These are phyloP conservation scores for Orbilia javanica DNA, from an alignment of 2,329 filamentous ascomycete species.

Conservation along the genomic window DNA sequence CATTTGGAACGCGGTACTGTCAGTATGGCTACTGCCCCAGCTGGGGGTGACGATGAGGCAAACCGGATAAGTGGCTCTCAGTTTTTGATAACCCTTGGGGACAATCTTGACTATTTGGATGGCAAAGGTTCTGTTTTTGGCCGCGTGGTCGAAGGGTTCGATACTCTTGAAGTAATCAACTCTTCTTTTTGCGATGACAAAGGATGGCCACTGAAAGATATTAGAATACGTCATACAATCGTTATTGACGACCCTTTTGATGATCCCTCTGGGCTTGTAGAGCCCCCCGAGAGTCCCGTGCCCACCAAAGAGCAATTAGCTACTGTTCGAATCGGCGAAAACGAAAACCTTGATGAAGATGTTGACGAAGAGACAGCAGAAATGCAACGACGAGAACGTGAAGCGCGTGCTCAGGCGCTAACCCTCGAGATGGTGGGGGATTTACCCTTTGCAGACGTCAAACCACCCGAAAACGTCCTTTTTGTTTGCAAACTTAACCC, in stretches of 20 bases:
- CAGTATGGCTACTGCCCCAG: conserved; percentile 93
- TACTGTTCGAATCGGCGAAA: conserved; percentile 90
- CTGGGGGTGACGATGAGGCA: conserved; percentile 72
- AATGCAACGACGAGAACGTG: conserved; percentile 83
- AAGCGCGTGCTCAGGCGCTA: conserved; percentile 91
- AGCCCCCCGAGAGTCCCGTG: conserved; percentile 82
- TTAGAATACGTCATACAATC: conserved; percentile 91
- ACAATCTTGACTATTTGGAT: conserved; percentile 89
- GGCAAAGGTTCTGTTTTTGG: conserved; percentile 96
- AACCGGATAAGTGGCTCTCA: conserved; percentile 87
- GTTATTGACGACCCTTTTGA: conserved; percentile 92
- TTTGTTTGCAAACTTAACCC: conserved; percentile 99
- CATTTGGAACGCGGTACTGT: conserved; percentile 91
- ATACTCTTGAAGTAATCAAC: conserved; percentile 93
- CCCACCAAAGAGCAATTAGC: conserved; percentile 88
- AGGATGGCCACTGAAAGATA: conserved; percentile 90
- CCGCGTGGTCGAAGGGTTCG: conserved; percentile 94
- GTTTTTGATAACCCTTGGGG: conserved; percentile 91
- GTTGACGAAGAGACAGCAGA: conserved; percentile 85
- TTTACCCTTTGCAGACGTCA: conserved; percentile 95
- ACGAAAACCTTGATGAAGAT: conserved; percentile 82
- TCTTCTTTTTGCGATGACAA: conserved; percentile 86
- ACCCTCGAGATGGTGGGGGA: conserved; percentile 98
- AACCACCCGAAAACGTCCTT: conserved; percentile 94
- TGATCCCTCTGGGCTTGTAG: conserved; percentile 80